phyloP scores from a whole-genome alignment of 257 asterid genomes.

The Henckelia pumila region DNA sequence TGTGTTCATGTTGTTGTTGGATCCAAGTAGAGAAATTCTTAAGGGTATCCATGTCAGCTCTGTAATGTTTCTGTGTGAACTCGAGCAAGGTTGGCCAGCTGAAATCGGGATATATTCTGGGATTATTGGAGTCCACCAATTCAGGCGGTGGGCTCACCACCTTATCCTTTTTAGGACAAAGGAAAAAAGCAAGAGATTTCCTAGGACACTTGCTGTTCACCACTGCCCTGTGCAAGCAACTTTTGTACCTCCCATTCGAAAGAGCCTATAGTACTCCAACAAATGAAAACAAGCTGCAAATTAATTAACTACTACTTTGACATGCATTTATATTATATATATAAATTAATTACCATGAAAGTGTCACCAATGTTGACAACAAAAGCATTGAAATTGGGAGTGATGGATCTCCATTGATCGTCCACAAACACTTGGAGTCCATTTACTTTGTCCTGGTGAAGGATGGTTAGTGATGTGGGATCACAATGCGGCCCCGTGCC shows the following conservation, averaged over 20 bases:
- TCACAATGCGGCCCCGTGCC: conserved; percentile 89
- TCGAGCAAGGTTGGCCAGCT: conserved; percentile 67
- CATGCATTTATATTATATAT: no score
- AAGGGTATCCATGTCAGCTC: conserved; percentile 80
- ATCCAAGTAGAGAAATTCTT: conserved; percentile 63
- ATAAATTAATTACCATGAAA: no score
- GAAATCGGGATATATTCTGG: conserved; percentile 67
- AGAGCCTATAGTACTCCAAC: no score
- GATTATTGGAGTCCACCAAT: conserved; percentile 64
- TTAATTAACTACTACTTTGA: no score
- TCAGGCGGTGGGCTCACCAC: conserved; percentile 74
- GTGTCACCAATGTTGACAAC: conserved; percentile 88
- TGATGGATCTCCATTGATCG: conserved; percentile 56
- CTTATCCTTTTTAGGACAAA: conserved; percentile 69
- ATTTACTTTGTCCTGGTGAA: conserved; percentile 63
- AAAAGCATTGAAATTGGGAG: conserved; percentile 48
- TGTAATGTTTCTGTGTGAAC: conserved; percentile 73
- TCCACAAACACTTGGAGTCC: conserved; percentile 81
- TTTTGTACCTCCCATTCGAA: conserved; percentile 70
- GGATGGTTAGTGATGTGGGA: conserved; percentile 79
- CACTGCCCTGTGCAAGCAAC: conserved; percentile 83
- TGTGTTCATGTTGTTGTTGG: conserved; percentile 25
- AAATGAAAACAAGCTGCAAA: no score
- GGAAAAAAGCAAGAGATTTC: conserved; percentile 75
- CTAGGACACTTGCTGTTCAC: conserved; percentile 71